Percentiles rank a stretch among this genome's conserved stretches.
These are phyloP conservation scores for Annona cherimola DNA, from an alignment of 164 flowering plant species.

Conservation along the genomic window DNA sequence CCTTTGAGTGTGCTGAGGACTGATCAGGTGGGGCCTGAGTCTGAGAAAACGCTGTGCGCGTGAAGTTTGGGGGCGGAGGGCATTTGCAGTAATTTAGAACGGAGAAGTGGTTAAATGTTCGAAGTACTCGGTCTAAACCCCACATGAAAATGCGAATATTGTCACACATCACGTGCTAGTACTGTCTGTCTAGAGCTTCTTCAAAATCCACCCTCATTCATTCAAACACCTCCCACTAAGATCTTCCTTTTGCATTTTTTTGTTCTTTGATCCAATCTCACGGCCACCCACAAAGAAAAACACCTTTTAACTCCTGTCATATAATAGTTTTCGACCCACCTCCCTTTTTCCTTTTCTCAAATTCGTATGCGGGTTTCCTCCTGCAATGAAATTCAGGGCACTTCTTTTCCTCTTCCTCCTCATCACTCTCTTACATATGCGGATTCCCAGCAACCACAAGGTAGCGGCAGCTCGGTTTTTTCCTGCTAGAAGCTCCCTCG, in stretches of 20 bases:
- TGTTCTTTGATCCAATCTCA: conserved; percentile 1
- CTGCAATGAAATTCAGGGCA: background rate
- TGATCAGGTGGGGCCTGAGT: no score
- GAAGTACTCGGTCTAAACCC: background rate
- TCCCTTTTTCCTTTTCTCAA: background rate
- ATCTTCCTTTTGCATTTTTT: background rate
- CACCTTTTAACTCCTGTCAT: background rate
- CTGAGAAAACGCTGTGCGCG: no score
- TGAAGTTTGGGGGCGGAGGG: background rate
- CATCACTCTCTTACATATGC: background rate
- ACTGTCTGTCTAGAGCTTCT: background rate
- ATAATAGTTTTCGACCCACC: background rate
- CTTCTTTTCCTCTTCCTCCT: background rate
- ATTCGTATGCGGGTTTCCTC: background rate
- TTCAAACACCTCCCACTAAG: background rate
- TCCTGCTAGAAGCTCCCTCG: background rate
- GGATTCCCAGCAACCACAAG: background rate
- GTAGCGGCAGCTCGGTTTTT: conserved; percentile 3
- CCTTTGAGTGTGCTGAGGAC: no score
- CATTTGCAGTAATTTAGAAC: background rate
- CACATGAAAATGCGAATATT: background rate
- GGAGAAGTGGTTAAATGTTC: background rate
- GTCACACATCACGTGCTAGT: conserved; percentile 12
- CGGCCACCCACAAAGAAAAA: background rate
- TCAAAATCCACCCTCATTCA: conserved; percentile 2